Evolutionary conservation across 1,139 yeast species (phyloP).

Genomic region (Meyerozyma smithsonii): DNA sequence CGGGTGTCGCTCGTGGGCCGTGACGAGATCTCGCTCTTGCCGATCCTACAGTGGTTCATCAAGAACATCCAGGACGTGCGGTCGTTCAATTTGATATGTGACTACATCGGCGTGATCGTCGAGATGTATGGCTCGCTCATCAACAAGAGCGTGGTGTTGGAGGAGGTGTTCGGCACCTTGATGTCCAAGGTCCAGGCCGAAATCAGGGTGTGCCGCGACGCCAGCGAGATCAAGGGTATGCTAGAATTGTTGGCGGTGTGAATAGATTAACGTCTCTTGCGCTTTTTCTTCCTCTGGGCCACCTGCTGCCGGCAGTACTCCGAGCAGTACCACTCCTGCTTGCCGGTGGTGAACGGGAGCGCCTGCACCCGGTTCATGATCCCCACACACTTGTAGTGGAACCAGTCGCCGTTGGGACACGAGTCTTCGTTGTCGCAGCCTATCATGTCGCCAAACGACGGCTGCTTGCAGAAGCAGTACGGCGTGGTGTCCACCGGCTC

Average conservation of each 20-base stretch:
- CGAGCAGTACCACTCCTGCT: constrained; percentile 40
- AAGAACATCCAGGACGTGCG: constrained; percentile 76
- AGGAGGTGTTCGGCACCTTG: constrained; percentile 61
- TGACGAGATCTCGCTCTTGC: constrained; percentile 82
- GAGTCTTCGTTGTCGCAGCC: constrained; percentile 39
- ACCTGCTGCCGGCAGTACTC: constrained; percentile 21
- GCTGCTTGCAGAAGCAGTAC: constrained; percentile 43
- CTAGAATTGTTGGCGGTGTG: constrained; percentile 65
- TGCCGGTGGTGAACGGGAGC: constrained; percentile 32
- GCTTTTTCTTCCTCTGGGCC: constrained; percentile 7
- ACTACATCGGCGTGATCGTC: constrained; percentile 75
- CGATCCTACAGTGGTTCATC: constrained; percentile 78
- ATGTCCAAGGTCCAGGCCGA: constrained; percentile 61
- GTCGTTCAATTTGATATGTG: constrained; percentile 70
- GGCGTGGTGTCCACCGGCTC: constrained; percentile 20
- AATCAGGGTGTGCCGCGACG: constrained; percentile 77
- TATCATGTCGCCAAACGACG: constrained; percentile 45
- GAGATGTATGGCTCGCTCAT: constrained; percentile 73
- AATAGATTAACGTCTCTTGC: neutral
- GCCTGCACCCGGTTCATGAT: constrained; percentile 38
- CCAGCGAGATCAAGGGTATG: constrained; percentile 91
- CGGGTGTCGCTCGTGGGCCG: constrained; percentile 72
- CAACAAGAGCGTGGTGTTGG: constrained; percentile 75
- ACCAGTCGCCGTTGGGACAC: constrained; percentile 48
- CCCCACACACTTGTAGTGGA: constrained; percentile 47